Evolutionary conservation across 352 stramenopile species (phyloP).

Genomic region (Pythium phragmiticola): DNA sequence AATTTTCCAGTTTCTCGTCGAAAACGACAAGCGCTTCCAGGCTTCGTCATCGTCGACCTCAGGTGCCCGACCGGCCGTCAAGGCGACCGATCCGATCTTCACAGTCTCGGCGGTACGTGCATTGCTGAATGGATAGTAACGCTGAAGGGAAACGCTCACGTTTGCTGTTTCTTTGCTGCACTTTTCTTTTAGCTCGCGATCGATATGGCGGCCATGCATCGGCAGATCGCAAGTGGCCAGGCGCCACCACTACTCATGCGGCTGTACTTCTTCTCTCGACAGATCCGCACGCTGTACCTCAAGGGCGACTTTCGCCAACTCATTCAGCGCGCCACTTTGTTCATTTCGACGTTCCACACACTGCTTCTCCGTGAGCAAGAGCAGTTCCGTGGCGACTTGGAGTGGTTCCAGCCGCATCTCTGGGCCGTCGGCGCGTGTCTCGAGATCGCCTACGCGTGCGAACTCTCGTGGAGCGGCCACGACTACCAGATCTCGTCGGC

Average conservation of each 20-base stretch:
- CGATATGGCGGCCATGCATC: conserved; percentile 45
- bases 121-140: neutral
- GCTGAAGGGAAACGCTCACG: neutral
- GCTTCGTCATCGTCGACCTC: neutral
- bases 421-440: conserved; percentile 76
- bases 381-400: conserved; percentile 15
- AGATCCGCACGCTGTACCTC: conserved; percentile 75
- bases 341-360: conserved; percentile 54
- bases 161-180: neutral
- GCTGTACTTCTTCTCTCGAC: conserved; percentile 77
- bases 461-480: conserved; percentile 69
- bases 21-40: conserved; percentile 26
- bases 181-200: conserved; percentile 47
- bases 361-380: conserved; percentile 36
- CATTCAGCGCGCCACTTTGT: conserved; percentile 46
- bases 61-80: neutral
- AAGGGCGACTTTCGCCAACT: conserved; percentile 68
- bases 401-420: conserved; percentile 53
- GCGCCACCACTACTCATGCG: conserved; percentile 53
- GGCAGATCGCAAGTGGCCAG: conserved; percentile 49
- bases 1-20: conserved; percentile 43
- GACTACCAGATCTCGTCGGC: conserved; percentile 57
- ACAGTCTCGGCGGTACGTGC: conserved; percentile 52
- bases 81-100: conserved; percentile 51
- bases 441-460: conserved; percentile 73